These are phyloP conservation scores for Botrytis cinerea DNA, from an alignment of 2,329 filamentous ascomycete species.

Conservation along the genomic window DNA sequence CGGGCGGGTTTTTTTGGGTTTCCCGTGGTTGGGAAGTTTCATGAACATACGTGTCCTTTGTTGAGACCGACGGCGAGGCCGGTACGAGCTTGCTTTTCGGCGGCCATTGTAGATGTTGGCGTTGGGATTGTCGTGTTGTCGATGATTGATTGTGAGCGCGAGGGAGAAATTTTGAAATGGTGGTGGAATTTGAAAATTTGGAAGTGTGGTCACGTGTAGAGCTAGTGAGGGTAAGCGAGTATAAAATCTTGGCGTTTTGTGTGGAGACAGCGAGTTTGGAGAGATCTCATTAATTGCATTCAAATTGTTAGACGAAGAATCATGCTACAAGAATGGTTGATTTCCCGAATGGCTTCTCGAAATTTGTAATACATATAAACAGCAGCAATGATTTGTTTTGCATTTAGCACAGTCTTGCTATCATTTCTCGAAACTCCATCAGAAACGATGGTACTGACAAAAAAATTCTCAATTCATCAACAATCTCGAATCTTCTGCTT, in stretches of 20 bases:
- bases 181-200: not conserved
- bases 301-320: not conserved
- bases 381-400: not conserved
- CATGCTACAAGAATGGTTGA: not conserved
- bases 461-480: not conserved
- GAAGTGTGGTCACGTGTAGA: conserved; percentile 6
- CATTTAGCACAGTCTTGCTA: not conserved
- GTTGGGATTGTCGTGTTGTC: conserved; percentile 19
- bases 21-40: conserved; percentile 30
- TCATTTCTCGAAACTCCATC: not conserved
- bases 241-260: conserved; percentile 8
- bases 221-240: conserved; percentile 1
- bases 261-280: not conserved
- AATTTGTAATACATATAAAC: not conserved
- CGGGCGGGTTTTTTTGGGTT: conserved; percentile 33
- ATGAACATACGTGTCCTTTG: conserved; percentile 60
- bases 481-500: not conserved
- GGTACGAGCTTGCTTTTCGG: conserved; percentile 58
- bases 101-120: conserved; percentile 51
- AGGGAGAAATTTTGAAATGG: not conserved
- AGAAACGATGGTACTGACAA: not conserved
- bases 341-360: not conserved
- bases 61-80: conserved; percentile 64
- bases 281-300: not conserved
- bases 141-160: conserved; percentile 3